Conservation (phyloP, 1,284 basidiomycete species). For the Cryptococcus sp. region DNA sequence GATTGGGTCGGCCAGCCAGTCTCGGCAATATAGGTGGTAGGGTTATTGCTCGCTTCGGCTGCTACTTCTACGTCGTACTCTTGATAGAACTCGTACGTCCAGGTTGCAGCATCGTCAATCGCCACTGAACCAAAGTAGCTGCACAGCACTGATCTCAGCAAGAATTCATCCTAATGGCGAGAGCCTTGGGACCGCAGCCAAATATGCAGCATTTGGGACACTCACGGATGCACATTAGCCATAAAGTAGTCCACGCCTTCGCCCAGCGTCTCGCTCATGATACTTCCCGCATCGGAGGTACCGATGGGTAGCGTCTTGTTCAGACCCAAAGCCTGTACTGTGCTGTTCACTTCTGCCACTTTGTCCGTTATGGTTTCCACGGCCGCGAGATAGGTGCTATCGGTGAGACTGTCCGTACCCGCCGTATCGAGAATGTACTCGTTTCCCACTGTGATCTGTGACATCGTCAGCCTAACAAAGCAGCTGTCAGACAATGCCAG, state of each 20-base stretch:
- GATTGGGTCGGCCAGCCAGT: slow-evolving; percentile 79
- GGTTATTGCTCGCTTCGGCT: slow-evolving; percentile 61
- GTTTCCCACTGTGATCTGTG: slow-evolving; percentile 54
- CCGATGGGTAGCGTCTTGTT: slow-evolving; percentile 69
- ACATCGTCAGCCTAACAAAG: slow-evolving; percentile 1
- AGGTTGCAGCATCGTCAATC: slow-evolving; percentile 67
- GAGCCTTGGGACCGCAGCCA: neutral
- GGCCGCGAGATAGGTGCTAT: slow-evolving; percentile 39
- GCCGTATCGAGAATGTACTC: slow-evolving; percentile 69
- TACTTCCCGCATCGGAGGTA: slow-evolving; percentile 85
- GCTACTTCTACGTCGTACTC: slow-evolving; percentile 60
- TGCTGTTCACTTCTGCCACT: slow-evolving; percentile 64
- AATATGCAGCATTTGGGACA: neutral
- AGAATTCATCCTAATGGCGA: neutral
- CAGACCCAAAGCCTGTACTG: slow-evolving; percentile 57
- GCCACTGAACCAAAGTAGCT: slow-evolving; percentile 64
- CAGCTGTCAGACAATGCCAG: no score
- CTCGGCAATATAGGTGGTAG: slow-evolving; percentile 81
- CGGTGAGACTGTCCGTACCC: slow-evolving; percentile 28
- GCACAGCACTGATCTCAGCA: neutral
- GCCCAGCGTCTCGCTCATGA: slow-evolving; percentile 73
- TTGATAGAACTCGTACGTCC: slow-evolving; percentile 65
- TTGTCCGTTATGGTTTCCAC: slow-evolving; percentile 61
- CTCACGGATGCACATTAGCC: slow-evolving; percentile 70
- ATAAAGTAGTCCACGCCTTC: slow-evolving; percentile 68